Evolutionary conservation across 2,329 filamentous ascomycete genomes (phyloP).

Genomic region (Stagonosporopsis vannaccii): DNA sequence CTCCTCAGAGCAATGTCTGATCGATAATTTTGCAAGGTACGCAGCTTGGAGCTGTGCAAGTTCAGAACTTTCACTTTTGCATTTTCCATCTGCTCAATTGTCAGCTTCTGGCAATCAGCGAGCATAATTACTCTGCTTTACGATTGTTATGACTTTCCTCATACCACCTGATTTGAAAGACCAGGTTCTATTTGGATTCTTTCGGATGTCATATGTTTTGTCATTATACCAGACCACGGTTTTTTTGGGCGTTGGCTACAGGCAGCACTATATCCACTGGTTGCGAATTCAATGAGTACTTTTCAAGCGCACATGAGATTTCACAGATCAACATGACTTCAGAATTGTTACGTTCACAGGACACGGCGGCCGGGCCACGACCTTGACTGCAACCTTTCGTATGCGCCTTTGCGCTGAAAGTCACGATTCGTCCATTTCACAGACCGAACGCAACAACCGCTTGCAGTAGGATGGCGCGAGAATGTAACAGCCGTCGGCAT

Average conservation of each 20-base stretch:
- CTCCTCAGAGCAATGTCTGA: neutral
- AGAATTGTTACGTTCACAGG: conserved; percentile 1
- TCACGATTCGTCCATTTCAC: conserved; percentile 4
- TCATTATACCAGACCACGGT: conserved; percentile 25
- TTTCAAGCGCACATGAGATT: conserved; percentile 1
- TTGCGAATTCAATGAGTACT: conserved; percentile 9
- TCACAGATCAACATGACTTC: neutral
- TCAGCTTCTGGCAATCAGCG: conserved; percentile 12
- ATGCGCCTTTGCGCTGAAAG: neutral
- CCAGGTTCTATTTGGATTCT: neutral
- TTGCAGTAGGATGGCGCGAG: conserved; percentile 9
- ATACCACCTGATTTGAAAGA: neutral
- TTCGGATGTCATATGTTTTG: conserved; percentile 11
- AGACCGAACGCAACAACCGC: conserved; percentile 12
- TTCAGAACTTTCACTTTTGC: neutral
- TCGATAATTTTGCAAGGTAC: neutral
- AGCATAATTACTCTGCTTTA: conserved; percentile 15
- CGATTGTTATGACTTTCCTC: conserved; percentile 16
- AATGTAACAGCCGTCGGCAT: conserved; percentile 13
- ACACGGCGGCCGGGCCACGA: neutral
- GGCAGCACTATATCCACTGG: conserved; percentile 30
- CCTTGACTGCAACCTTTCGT: conserved; percentile 13
- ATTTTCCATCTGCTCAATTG: conserved; percentile 7
- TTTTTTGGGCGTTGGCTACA: conserved; percentile 25
- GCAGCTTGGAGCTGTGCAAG: neutral